A percentile compares a stretch with the other conserved stretches of the same genome.
phyloP scores from a whole-genome alignment of 2,329 filamentous ascomycete species.

The Eutypa lata region DNA sequence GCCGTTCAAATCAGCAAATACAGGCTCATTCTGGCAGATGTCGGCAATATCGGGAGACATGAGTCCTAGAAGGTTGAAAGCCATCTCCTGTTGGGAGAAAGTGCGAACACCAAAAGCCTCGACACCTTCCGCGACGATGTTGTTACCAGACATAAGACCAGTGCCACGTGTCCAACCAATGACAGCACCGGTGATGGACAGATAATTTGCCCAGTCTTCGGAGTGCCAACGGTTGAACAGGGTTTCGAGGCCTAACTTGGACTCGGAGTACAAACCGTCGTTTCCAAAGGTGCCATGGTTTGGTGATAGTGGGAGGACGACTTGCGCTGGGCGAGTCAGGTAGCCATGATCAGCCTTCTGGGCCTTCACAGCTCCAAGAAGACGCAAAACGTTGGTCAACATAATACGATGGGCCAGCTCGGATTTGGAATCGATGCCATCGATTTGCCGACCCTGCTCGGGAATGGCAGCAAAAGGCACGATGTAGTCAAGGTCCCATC shows the following conservation, averaged over 20 bases:
- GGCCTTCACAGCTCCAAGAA: slow-evolving; percentile 84
- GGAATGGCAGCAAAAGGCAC: slow-evolving; percentile 97
- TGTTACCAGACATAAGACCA: slow-evolving; percentile 96
- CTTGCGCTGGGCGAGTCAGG: slow-evolving; percentile 93
- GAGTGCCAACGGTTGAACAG: slow-evolving; percentile 99
- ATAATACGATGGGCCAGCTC: slow-evolving; percentile 98
- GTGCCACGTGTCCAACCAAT: slow-evolving; percentile 99
- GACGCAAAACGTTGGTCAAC: slow-evolving; percentile 92
- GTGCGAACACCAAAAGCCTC: slow-evolving; percentile 96
- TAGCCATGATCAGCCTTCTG: slow-evolving; percentile 87
- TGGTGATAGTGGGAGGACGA: slow-evolving; percentile 90
- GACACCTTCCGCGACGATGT: slow-evolving; percentile 93
- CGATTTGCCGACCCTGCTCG: slow-evolving; percentile 96
- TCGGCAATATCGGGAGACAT: slow-evolving; percentile 95
- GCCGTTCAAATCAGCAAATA: slow-evolving; percentile 96
- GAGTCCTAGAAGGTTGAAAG: slow-evolving; percentile 93
- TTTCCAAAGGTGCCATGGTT: slow-evolving; percentile 99
- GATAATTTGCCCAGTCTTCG: slow-evolving; percentile 94
- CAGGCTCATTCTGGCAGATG: slow-evolving; percentile 90
- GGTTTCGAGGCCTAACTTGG: slow-evolving; percentile 93
- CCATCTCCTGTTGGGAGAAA: slow-evolving; percentile 99
- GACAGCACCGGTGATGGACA: slow-evolving; percentile 96
- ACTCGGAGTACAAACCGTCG: slow-evolving; percentile 97
- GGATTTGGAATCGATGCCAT: slow-evolving; percentile 93
- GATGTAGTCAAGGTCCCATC: slow-evolving; percentile 96